These are phyloP conservation scores for Pestalotiopsis sp. DNA, from an alignment of 2,329 filamentous ascomycete genomes.

Conservation along the genomic window DNA sequence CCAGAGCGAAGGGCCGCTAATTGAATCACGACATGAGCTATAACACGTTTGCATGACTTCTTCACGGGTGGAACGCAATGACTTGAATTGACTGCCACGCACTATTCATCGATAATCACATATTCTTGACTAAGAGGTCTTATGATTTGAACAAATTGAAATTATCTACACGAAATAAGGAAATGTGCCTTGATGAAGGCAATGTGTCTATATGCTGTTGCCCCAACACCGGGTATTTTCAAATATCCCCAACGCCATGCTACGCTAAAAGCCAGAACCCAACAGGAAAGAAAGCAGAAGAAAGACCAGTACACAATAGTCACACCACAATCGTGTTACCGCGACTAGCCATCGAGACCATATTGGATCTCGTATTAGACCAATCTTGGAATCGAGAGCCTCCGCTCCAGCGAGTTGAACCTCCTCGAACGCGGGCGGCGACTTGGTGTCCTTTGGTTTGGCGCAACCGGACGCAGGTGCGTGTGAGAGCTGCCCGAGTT, in stretches of 20 bases:
- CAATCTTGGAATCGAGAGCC: not conserved
- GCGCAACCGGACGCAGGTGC: not conserved
- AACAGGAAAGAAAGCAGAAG: not conserved
- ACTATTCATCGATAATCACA: not conserved
- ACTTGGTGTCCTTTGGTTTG: not conserved
- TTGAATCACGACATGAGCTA: not conserved
- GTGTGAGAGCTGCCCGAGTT: not conserved
- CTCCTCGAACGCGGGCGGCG: not conserved
- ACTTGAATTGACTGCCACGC: not conserved
- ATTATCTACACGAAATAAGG: conserved; percentile 8
- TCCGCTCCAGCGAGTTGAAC: not conserved
- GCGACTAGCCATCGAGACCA: not conserved
- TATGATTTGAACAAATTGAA: not conserved
- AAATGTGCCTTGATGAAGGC: not conserved
- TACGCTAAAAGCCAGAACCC: not conserved
- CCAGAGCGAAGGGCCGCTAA: not conserved
- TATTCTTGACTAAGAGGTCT: not conserved
- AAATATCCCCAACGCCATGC: conserved; percentile 3
- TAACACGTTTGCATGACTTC: not conserved
- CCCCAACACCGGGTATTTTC: conserved; percentile 8
- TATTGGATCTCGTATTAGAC: not conserved
- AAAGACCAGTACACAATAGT: not conserved
- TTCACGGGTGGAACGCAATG: no score
- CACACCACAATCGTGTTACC: not conserved
- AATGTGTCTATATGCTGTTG: not conserved